These are phyloP conservation scores for Phaeodactylum tricornutum DNA, from an alignment of 108 stramenopile species.

Conservation along the genomic window DNA sequence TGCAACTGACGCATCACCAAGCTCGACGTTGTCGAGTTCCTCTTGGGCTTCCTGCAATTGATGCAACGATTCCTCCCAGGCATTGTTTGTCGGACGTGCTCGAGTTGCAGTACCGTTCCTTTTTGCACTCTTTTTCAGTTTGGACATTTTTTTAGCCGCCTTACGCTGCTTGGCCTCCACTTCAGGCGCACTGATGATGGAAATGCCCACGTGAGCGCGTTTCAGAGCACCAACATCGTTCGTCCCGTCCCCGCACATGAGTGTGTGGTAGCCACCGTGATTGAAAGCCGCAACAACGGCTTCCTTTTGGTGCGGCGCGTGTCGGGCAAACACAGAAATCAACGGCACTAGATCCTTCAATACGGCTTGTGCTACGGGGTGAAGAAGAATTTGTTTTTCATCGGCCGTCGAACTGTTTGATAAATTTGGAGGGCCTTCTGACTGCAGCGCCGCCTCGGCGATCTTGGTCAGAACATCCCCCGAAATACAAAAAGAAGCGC, in stretches of 20 bases:
- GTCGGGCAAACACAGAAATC: slow-evolving; percentile 90
- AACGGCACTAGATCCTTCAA: slow-evolving; percentile 59
- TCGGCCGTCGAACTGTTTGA: slow-evolving; percentile 6
- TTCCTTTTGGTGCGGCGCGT: slow-evolving; percentile 95
- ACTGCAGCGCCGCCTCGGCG: slow-evolving; percentile 20
- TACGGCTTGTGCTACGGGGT: slow-evolving; percentile 37
- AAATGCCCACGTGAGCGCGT: slow-evolving; percentile 93
- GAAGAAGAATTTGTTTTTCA: slow-evolving; percentile 41
- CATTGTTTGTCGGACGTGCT: background rate
- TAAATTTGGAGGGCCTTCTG: background rate
- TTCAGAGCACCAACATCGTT: slow-evolving; percentile 97
- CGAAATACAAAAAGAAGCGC: slow-evolving; percentile 38
- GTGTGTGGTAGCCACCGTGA: slow-evolving; percentile 57
- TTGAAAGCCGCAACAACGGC: slow-evolving; percentile 86
- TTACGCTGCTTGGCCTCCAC: slow-evolving; percentile 76
- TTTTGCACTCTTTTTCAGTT: slow-evolving; percentile 28
- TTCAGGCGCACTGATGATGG: slow-evolving; percentile 88
- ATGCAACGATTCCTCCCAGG: slow-evolving; percentile 32
- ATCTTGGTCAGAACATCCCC: slow-evolving; percentile 46
- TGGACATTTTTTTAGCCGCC: slow-evolving; percentile 35
- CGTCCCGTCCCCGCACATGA: slow-evolving; percentile 99
- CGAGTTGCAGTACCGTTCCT: slow-evolving; percentile 7
- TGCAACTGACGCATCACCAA: slow-evolving; percentile 97
- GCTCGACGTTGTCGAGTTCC: slow-evolving; percentile 50
- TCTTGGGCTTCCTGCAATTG: slow-evolving; percentile 73